Base-by-base conservation (phyloP, 495 filamentous ascomycete genomes). In the Penicillium waksmanii region DNA sequence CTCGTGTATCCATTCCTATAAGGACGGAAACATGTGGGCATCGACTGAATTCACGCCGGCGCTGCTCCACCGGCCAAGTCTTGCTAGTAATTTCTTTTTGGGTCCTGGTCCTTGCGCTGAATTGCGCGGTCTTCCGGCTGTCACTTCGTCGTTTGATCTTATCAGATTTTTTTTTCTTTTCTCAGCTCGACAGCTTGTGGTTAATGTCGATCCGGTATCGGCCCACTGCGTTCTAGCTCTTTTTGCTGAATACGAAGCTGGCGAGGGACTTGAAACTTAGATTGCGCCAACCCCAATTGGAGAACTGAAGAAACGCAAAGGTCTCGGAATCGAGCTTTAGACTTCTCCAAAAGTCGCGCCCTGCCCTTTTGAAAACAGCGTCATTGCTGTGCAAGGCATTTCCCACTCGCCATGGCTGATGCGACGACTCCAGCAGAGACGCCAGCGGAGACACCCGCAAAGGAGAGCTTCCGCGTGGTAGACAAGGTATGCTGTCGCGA, bases 171-270 rank as follows among this genome's bases (percentile, higher is more conserved):
- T 46, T 55, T 51, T 27, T 10, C n/a, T 8, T 48, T 48, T 21
- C 43, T 47, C 25, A 44, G 21, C 15, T 46, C 27, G 21, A 56
- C 17, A 61, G 49, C 27, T 36, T 17, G 19, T 15, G 44, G 27
- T 31, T 1, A 8, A 58, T 52, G 53, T 35, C 53, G 56, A 61
- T 56, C 52, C 58, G 58, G 53, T 56, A 61, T 56, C 58, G 58
- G 56, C 46, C 46, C 46, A 54, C 34, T 51, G 35, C 15, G 15
- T 47, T 47, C 11, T 38, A 54, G 35, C 42, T 33, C 15, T 25
- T 47, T 36, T 33, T 21, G 13, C 18, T 55, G 53, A 55, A n/a
- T 18, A 11, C 8, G 6, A 35, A 35, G 15, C 25, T 55, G 18
- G 46, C 23, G 8, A 40, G n/a, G 17, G 27, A 18, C 11, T 12